Base-by-base conservation (phyloP, 495 filamentous ascomycete genomes). In the Bacidia gigantensis region DNA sequence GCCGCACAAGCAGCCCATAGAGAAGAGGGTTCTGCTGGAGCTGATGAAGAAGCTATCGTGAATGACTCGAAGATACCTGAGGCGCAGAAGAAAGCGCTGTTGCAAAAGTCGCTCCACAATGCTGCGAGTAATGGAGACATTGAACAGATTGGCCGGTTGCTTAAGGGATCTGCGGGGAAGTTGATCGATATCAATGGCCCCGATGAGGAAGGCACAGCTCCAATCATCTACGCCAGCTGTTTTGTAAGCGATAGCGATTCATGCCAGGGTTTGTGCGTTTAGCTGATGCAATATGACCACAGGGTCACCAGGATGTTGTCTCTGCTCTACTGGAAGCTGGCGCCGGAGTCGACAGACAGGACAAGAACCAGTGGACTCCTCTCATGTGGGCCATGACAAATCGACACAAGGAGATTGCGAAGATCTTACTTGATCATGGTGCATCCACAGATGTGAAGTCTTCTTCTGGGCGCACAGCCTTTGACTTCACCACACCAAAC, bases 381-480 rank as follows among this genome's bases (percentile, higher is more conserved):
- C 70, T 99, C 59, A 99, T 97, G 92, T 99, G 92, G 92, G 92
- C 92, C 26, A 97, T 96, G 87, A 97, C 92, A 38, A 99, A 97
- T 63, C 73, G 89, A 56, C 92, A 99, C 64, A 96, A 96, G 65
- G 81, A 80, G 25, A 97, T 99, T 59, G 87, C 87, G 21, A 96
- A 96, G 61, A 71, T 86, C 14, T 68, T 99, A 20, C 74, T 99
- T 26, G 90, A 97, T 60, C 82, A 90, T 62, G 93, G 93, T 2
- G 92, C 92, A 12, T 95, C 88, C n/a, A 79, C 89, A 20, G 89
- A 96, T 64, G 84, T 92, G 53, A 95, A 92, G 64, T 97, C 92
- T 0, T 87, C 86, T 0, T 86, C 86, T 1, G 92, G 92, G 26
- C 80, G 93, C 56, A 97, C 89, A n/a, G 92, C 92, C 0, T 88